Conservation (phyloP, 1,139 yeast species). For the Kazachstania sp. region DNA sequence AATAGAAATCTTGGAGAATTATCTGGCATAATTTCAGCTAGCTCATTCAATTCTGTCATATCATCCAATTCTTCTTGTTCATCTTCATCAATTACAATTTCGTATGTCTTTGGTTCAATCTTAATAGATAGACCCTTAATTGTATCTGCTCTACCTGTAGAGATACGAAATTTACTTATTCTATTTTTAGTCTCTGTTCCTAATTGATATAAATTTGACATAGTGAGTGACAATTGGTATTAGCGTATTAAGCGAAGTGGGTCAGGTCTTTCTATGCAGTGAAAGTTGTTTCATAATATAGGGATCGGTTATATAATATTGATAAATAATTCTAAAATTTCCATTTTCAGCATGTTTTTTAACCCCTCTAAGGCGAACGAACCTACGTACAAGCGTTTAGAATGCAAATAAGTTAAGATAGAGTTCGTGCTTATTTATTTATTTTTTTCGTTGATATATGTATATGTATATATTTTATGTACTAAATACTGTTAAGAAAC, state of each 20-base stretch:
- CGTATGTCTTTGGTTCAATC: slow-evolving; percentile 46
- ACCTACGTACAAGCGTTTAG: too few species aligned
- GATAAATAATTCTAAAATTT: neutral
- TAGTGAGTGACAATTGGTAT: neutral
- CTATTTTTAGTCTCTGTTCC: slow-evolving; percentile 54
- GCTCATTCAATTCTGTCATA: slow-evolving; percentile 39
- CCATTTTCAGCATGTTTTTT: neutral
- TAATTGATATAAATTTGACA: slow-evolving; percentile 44
- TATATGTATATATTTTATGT: too few species aligned
- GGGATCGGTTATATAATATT: neutral
- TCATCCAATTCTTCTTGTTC: slow-evolving; percentile 37
- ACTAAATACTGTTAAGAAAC: too few species aligned
- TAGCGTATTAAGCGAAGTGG: neutral
- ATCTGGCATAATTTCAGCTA: slow-evolving; percentile 73
- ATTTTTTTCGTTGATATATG: neutral
- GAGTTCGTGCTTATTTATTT: neutral
- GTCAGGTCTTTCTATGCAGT: too few species aligned
- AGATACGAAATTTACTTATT: slow-evolving; percentile 63
- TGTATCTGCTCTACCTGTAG: slow-evolving; percentile 54
- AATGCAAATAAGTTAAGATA: too few species aligned
- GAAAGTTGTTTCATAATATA: too few species aligned
- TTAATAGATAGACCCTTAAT: slow-evolving; percentile 53
- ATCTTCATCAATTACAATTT: slow-evolving; percentile 41
- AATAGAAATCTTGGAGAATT: slow-evolving; percentile 69
- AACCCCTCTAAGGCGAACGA: too few species aligned